Evolutionary conservation across 2,329 filamentous ascomycete genomes (phyloP).

Genomic region (Endothia cerciana): DNA sequence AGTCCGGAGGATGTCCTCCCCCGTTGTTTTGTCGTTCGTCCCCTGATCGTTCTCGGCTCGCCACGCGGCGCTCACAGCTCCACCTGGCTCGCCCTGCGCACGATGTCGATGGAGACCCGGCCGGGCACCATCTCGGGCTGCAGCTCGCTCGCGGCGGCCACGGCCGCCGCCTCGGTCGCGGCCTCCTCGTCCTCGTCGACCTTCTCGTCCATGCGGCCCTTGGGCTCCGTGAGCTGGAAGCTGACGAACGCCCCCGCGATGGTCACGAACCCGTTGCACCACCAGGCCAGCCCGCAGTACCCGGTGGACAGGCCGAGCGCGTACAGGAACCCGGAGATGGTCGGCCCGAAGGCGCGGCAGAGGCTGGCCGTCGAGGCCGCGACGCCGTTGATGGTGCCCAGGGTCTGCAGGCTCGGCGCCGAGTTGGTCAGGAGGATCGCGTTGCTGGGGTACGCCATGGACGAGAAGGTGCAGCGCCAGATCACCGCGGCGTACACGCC

Average conservation of each 20-base stretch:
- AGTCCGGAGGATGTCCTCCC: constrained; percentile 1
- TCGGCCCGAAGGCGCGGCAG: constrained; percentile 85
- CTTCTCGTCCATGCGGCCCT: constrained; percentile 47
- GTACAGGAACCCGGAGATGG: constrained; percentile 84
- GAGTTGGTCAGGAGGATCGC: constrained; percentile 89
- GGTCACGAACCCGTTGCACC: constrained; percentile 81
- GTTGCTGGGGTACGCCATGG: constrained; percentile 88
- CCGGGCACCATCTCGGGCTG: constrained; percentile 30
- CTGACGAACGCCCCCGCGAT: constrained; percentile 75
- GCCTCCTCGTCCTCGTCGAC: constrained; percentile 45
- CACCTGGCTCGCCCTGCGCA: constrained; percentile 27
- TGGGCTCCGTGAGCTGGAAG: constrained; percentile 72
- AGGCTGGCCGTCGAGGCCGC: constrained; percentile 90
- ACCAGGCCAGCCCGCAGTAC: constrained; percentile 91
- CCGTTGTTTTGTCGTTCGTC: not conserved
- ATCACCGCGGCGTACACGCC: constrained; percentile 79
- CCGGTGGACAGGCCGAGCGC: constrained; percentile 77
- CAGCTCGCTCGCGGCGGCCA: constrained; percentile 28
- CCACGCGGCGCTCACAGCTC: constrained; percentile 25
- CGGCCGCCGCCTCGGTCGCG: constrained; percentile 33
- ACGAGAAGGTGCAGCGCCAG: constrained; percentile 92
- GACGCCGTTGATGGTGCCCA: constrained; percentile 91
- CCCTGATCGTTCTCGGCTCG: not conserved
- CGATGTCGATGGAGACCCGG: constrained; percentile 29
- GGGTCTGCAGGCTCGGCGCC: constrained; percentile 78